Percentiles rank a stretch among this genome's conserved stretches.
Conservation (phyloP, 192 early-diverging fungal species). For the Gamsiella multidivaricata region DNA sequence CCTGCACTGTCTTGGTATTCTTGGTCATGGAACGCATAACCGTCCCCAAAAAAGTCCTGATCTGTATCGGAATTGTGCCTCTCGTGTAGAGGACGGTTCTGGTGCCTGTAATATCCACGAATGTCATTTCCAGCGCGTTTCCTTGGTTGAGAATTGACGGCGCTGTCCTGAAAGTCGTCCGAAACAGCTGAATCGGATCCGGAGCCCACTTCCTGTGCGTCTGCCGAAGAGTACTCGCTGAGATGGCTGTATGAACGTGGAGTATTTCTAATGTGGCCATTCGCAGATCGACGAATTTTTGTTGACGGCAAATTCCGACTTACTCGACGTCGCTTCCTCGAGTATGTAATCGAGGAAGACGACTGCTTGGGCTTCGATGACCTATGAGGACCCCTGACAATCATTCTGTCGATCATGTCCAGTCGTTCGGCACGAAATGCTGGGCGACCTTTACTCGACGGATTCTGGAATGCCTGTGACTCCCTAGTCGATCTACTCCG, state of each 20-base stretch:
- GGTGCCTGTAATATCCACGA: background rate
- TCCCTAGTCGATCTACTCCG: too few relatives aligned
- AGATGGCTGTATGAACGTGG: too few relatives aligned
- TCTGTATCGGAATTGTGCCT: background rate
- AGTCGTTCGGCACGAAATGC: conserved; percentile 3
- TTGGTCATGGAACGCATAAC: background rate
- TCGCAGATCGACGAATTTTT: background rate
- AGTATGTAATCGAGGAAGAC: background rate
- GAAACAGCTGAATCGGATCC: background rate
- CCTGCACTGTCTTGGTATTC: background rate
- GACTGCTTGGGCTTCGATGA: background rate
- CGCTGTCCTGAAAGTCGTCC: background rate
- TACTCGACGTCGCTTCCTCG: conserved; percentile 13
- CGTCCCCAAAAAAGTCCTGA: background rate
- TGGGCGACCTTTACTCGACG: background rate
- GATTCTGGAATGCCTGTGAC: too few relatives aligned
- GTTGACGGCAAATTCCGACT: conserved; percentile 7
- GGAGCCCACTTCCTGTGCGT: background rate
- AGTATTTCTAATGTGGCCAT: too few relatives aligned
- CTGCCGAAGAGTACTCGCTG: background rate
- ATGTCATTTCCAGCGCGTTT: too few relatives aligned
- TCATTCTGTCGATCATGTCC: conserved; percentile 43
- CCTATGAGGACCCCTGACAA: conserved; percentile 8
- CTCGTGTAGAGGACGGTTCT: background rate
- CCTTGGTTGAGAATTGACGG: background rate